Conservation (phyloP, 805 yeast species). For the Debaryomyces hansenii region DNA sequence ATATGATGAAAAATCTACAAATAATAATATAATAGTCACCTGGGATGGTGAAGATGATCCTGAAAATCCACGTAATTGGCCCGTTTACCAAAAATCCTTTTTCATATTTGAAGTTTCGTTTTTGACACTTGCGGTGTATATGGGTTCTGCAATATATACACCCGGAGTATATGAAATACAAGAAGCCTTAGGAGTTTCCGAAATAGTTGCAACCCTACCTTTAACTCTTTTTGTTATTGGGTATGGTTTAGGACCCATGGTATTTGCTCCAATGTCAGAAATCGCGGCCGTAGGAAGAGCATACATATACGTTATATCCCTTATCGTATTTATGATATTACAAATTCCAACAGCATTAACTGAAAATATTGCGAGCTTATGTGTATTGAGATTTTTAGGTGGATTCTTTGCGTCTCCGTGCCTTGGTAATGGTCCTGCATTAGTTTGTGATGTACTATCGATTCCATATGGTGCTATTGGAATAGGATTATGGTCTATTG, state of each 20-base stretch:
- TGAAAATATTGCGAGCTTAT: conserved; percentile 48
- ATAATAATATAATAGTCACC: conserved; percentile 4
- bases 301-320: conserved; percentile 41
- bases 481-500: conserved; percentile 53
- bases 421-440: conserved; percentile 59
- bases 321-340: conserved; percentile 43
- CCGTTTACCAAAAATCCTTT: conserved; percentile 30
- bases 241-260: conserved; percentile 56
- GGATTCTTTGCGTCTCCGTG: conserved; percentile 60
- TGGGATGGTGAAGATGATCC: conserved; percentile 42
- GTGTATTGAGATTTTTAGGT: conserved; percentile 50
- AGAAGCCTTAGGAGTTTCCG: conserved; percentile 40
- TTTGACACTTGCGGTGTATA: conserved; percentile 46
- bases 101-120: conserved; percentile 35
- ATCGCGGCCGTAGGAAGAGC: conserved; percentile 49
- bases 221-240: conserved; percentile 53
- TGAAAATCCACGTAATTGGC: conserved; percentile 53
- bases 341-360: conserved; percentile 53
- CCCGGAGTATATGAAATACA: conserved; percentile 45
- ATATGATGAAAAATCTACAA: too few relatives aligned
- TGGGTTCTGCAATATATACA: conserved; percentile 50
- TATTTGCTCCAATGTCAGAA: conserved; percentile 57
- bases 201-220: conserved; percentile 44
- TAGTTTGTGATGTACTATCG: conserved; percentile 49
- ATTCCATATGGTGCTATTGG: conserved; percentile 46